Evolutionary conservation across 495 filamentous ascomycete species (phyloP).

Genomic region (Penicillium diatomitis): DNA sequence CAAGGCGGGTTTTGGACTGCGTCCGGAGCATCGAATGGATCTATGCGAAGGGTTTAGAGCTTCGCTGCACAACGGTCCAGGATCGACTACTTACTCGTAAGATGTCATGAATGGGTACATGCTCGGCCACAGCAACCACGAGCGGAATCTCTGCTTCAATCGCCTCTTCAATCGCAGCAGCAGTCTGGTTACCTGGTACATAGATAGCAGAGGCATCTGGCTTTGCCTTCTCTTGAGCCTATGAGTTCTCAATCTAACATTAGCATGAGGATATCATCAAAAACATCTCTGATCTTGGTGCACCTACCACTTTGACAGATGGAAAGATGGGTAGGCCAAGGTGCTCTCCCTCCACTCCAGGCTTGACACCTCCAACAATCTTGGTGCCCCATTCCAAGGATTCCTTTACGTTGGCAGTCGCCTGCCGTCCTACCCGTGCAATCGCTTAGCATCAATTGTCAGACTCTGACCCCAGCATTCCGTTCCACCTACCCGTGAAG

Average conservation of each 20-base stretch:
- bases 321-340: conserved; percentile 72
- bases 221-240: conserved; percentile 67
- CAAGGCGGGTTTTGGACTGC: conserved; percentile 70
- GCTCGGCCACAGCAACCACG: conserved; percentile 84
- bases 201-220: conserved; percentile 84
- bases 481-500: conserved; percentile 57
- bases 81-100: conserved; percentile 49
- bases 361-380: conserved; percentile 80
- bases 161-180: conserved; percentile 75
- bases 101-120: conserved; percentile 82
- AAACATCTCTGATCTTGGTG: not conserved
- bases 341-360: conserved; percentile 67
- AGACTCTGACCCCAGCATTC: too few species aligned
- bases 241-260: not conserved
- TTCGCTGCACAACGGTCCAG: not conserved
- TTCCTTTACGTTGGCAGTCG: conserved; percentile 75
- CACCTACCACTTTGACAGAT: conserved; percentile 52
- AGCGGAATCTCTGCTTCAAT: conserved; percentile 83
- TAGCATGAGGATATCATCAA: not conserved
- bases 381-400: conserved; percentile 80
- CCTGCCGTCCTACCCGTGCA: conserved; percentile 33
- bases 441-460: too few species aligned
- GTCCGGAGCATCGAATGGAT: conserved; percentile 70
- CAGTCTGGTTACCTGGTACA: conserved; percentile 70
- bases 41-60: conserved; percentile 18